These are phyloP conservation scores for Hymenoscyphus linearis DNA, from an alignment of 2,329 filamentous ascomycete species.

Conservation along the genomic window DNA sequence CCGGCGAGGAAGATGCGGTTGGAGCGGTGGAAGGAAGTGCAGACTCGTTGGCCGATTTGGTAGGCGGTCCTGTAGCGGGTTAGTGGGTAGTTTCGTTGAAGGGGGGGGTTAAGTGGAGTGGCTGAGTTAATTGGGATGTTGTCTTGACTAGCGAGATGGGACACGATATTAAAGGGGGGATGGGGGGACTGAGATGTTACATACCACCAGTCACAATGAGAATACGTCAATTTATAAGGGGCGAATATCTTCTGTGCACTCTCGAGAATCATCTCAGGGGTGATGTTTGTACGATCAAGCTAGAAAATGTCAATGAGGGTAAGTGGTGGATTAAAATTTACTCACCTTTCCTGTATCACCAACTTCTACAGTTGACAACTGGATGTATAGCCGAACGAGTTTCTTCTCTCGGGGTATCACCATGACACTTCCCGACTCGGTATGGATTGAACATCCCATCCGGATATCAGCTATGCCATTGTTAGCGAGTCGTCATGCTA, in stretches of 20 bases:
- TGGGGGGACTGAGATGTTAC: slow-evolving; percentile 24
- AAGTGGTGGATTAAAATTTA: no score
- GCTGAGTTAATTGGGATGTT: no score
- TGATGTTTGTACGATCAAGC: slow-evolving; percentile 57
- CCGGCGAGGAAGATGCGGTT: slow-evolving; percentile 48
- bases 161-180: no score
- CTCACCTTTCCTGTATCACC: slow-evolving; percentile 32
- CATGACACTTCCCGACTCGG: slow-evolving; percentile 47
- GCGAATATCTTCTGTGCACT: slow-evolving; percentile 58
- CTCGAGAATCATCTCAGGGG: slow-evolving; percentile 52
- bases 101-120: no score
- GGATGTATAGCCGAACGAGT: slow-evolving; percentile 58
- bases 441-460: slow-evolving; percentile 49
- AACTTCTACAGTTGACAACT: slow-evolving; percentile 47
- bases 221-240: slow-evolving; percentile 62
- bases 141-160: no score
- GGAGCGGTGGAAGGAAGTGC: slow-evolving; percentile 39
- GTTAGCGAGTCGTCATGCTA: slow-evolving; percentile 40
- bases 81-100: no score
- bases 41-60: slow-evolving; percentile 53
- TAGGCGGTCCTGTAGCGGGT: slow-evolving; percentile 37
- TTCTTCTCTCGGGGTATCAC: slow-evolving; percentile 54
- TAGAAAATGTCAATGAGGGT: slow-evolving; percentile 22
- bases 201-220: slow-evolving; percentile 58
- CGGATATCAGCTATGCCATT: slow-evolving; percentile 60